Evolutionary conservation across 306 rosid genomes (phyloP), one percentile per base, ranked within the genome.

Genomic region (Elaeagnus macrophylla): DNA sequence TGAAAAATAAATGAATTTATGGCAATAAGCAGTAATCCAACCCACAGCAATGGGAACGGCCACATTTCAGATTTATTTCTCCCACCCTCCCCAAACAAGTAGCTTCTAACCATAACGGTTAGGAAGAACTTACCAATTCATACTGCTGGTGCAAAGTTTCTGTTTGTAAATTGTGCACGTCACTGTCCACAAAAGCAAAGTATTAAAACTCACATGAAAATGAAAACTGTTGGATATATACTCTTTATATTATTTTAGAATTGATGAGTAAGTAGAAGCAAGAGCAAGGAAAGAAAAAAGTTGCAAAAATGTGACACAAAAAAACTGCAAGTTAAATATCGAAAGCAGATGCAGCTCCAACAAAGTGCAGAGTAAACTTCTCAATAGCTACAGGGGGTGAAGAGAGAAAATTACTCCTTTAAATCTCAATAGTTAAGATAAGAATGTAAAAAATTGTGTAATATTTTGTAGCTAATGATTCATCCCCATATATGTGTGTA

Each of bases 111-210:
- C 36, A 57, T 51, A 39, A 12, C 39, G 54, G 62, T 68, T 4
- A 64, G 62, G 38, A 61, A 58, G 52, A 60, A 64, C 83, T 75
- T 73, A 87, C 99, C 87, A 80, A 51, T 78, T 84, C 77, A 64
- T 87, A 91, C 67, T 91, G 96, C 64, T 91, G 94, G 48, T 60
- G 85, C 77, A 91, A 77, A 48, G 83, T 70, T 73, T 91, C 99
- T 2, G 94, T 76, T 74, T 66, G 64, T 77, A 87, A 58, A 70
- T 91, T 87, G 81, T 87, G 95, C 13, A 53, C 3, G 51, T 82
- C 99, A 82, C 99, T 91, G 93, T 49, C 42, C 79, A 74, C 39
- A 68, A 62, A 52, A 37, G 42, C 39, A 65, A 40, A 67, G 51
- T 49, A 72, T 48, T 48, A 38, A 58, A 39, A 40, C 64, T 68